Percentiles rank a stretch among this genome's conserved stretches.
These are phyloP conservation scores for Trichoderma gracile DNA, from an alignment of 2,329 filamentous ascomycete species.

Conservation along the genomic window DNA sequence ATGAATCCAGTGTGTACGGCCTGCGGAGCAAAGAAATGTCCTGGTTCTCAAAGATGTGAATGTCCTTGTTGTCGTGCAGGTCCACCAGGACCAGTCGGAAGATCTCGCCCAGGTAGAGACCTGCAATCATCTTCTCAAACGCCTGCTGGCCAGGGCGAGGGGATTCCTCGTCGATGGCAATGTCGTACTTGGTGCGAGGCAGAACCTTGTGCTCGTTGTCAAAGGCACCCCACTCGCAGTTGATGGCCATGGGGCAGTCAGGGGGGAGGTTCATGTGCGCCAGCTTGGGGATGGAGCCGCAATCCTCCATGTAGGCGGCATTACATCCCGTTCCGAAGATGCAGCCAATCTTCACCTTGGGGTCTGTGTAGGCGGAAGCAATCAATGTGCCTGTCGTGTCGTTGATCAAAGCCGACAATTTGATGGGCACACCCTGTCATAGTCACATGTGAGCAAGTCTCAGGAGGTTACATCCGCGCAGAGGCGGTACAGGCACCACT, in stretches of 20 bases:
- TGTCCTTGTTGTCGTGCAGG: constrained; percentile 74
- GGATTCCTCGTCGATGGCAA: constrained; percentile 85
- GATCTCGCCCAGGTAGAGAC: constrained; percentile 90
- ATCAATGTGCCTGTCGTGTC: constrained; percentile 97
- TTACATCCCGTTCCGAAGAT: constrained; percentile 99
- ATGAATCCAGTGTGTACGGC: constrained; percentile 86
- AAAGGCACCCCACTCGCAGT: constrained; percentile 97
- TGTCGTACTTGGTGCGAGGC: constrained; percentile 81
- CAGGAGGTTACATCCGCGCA: too few relatives aligned
- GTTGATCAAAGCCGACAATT: constrained; percentile 90
- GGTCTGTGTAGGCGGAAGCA: constrained; percentile 94
- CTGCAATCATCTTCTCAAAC: constrained; percentile 98
- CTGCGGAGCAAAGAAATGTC: constrained; percentile 79
- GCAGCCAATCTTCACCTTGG: constrained; percentile 89
- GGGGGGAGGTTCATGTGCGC: constrained; percentile 85
- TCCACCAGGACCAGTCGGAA: constrained; percentile 87
- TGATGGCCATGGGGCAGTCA: constrained; percentile 87
- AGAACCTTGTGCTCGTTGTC: constrained; percentile 91
- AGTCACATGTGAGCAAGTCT: constrained; percentile 23
- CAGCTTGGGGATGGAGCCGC: constrained; percentile 88
- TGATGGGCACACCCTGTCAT: constrained; percentile 78
- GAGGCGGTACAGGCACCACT: constrained; percentile 22
- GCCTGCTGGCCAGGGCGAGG: constrained; percentile 91
- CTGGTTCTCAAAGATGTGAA: constrained; percentile 79
- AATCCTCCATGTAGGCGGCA: constrained; percentile 95